A percentile compares a stretch with the other conserved stretches of the same genome.
Conservation (phyloP, 73 alveolate genomes). For the Paramecium sexaurelia region DNA sequence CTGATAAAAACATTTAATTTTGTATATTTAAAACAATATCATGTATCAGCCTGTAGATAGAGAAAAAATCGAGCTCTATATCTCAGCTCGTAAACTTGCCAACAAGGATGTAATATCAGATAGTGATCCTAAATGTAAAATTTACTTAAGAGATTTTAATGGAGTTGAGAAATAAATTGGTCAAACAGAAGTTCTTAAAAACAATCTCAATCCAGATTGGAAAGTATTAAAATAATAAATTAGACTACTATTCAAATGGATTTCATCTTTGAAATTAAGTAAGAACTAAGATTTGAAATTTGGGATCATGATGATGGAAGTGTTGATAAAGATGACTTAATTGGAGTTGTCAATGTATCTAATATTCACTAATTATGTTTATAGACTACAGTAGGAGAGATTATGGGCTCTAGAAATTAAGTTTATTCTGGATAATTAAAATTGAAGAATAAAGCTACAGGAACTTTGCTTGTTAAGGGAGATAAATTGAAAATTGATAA, state of each 20-base stretch:
- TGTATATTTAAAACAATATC: neutral
- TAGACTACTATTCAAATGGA: slow-evolving; percentile 71
- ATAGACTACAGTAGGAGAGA: slow-evolving; percentile 78
- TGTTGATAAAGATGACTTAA: slow-evolving; percentile 66
- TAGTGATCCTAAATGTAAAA: slow-evolving; percentile 78
- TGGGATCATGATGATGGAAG: slow-evolving; percentile 74
- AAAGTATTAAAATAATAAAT: neutral
- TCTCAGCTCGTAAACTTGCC: slow-evolving; percentile 72
- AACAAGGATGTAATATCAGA: slow-evolving; percentile 74
- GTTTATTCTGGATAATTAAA: slow-evolving; percentile 69
- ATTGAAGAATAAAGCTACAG: slow-evolving; percentile 64
- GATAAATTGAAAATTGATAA: slow-evolving; percentile 69
- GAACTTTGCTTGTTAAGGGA: slow-evolving; percentile 72
- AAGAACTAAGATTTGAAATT: slow-evolving; percentile 72
- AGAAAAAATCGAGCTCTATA: slow-evolving; percentile 75
- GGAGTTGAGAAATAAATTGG: slow-evolving; percentile 61
- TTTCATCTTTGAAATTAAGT: slow-evolving; percentile 85
- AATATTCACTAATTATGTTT: neutral
- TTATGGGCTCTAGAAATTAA: slow-evolving; percentile 76
- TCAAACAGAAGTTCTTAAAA: slow-evolving; percentile 71
- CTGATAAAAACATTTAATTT: slow-evolving; percentile 38
- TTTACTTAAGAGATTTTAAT: neutral
- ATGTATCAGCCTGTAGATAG: slow-evolving; percentile 35
- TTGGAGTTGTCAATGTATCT: slow-evolving; percentile 70
- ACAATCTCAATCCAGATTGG: slow-evolving; percentile 85